phyloP scores from a whole-genome alignment of 2,329 filamentous ascomycete species.

The Diaporthe amygdali region DNA sequence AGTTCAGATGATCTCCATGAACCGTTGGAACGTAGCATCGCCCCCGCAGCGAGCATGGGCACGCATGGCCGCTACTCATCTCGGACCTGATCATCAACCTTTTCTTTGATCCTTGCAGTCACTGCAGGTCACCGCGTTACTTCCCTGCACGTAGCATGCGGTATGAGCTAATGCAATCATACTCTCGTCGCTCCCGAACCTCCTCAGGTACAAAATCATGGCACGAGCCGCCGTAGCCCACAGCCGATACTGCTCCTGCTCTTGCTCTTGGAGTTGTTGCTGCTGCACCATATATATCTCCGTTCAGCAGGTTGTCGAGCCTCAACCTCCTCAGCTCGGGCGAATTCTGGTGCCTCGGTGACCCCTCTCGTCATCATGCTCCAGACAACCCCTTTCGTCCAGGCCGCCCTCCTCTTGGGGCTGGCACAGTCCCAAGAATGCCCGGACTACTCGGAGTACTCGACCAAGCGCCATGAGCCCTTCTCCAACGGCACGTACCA shows the following conservation, averaged over 20 bases:
- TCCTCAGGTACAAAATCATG: neutral
- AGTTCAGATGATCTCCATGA: neutral
- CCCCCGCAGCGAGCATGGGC: neutral
- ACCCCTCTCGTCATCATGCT: neutral
- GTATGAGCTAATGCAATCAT: constrained; percentile 7
- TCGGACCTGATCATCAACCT: constrained; percentile 10
- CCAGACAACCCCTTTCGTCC: neutral
- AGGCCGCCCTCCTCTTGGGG: constrained; percentile 2
- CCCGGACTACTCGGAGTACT: constrained; percentile 70
- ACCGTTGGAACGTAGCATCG: neutral
- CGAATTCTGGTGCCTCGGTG: neutral
- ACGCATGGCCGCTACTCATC: neutral
- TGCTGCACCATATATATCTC: neutral
- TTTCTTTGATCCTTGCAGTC: neutral
- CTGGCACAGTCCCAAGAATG: constrained; percentile 42
- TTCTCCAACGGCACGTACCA: constrained; percentile 77
- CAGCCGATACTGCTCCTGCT: neutral
- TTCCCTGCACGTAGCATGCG: neutral
- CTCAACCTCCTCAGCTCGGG: neutral
- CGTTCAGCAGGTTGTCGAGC: neutral
- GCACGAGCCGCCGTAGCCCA: neutral
- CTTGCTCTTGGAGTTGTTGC: neutral
- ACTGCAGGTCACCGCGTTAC: neutral
- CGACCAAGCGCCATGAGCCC: constrained; percentile 67
- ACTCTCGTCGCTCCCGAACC: neutral